Evolutionary conservation across 441 rosid genomes (phyloP), one percentile per base, ranked within the genome.

Genomic region (Heliophila coronopifolia): DNA sequence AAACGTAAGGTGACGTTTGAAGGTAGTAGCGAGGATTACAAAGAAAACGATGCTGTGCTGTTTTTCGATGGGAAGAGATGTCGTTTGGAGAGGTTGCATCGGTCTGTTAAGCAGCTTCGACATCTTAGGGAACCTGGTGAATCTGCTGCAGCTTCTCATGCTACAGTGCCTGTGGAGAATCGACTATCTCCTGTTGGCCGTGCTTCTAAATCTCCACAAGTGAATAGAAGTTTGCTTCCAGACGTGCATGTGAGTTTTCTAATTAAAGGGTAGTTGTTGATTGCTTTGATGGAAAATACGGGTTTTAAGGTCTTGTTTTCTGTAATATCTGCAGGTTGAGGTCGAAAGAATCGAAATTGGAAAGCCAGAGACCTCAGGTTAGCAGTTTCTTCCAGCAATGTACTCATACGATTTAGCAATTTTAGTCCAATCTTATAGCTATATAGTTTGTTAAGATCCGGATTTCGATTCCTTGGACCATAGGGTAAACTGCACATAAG

Each of bases 21-120:
- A 66, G 93, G 97, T 12, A 79, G 82, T 38, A 78, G 82, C 15
- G 84, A 88, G 75, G 94, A 88, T 58, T 84, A 88, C 66, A 84
- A 75, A 48, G 94, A 87, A 9, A 78, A 77, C 37, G 96, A 87
- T 25, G 96, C 84, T 0, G 86, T 83, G 10, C 23, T 89, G 64
- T 79, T 89, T 59, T 89, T 83, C 8, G 93, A 89, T 33, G 95
- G 95, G 7, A 58, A 69, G 58, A 67, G 65, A 0, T 83, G 83
- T 12, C 80, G 91, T 16, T 50, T 89, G 66, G 97, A 89, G 71
- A 67, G 82, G 20, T 73, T 85, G 36, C 95, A 85, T 50, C 72
- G 87, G 0, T 79, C 97, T 4, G 83, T 88, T 26, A 88, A 78
- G 73, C 80, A 74, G 65, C 79, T 85, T 9, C 72, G 95, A 4